Evolutionary conservation across 805 yeast species (phyloP).

Genomic region (Naumovozyma dairenensis): DNA sequence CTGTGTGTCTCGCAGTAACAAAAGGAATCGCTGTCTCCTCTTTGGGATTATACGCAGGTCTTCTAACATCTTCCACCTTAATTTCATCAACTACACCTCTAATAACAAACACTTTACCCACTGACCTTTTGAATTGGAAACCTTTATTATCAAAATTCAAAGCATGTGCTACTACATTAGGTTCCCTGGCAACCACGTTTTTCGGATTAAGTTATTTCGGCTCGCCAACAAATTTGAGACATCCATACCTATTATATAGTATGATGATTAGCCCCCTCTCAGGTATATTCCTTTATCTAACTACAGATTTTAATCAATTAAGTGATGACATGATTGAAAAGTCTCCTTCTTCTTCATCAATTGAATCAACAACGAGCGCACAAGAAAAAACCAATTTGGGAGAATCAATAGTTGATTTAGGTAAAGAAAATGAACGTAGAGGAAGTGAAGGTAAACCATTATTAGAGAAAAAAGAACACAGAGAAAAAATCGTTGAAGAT

Average conservation of each 20-base stretch:
- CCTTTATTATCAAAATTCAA: not conserved
- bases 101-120: slow-evolving; percentile 7
- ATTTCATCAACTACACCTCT: slow-evolving; percentile 3
- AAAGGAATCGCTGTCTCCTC: slow-evolving; percentile 59
- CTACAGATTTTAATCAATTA: slow-evolving; percentile 1
- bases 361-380: not conserved
- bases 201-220: slow-evolving; percentile 47
- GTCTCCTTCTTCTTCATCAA: not conserved
- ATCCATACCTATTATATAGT: slow-evolving; percentile 65
- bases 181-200: slow-evolving; percentile 39
- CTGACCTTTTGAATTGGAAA: slow-evolving; percentile 15
- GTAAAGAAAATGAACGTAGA: slow-evolving; percentile 3
- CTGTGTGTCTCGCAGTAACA: slow-evolving; percentile 44
- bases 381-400: slow-evolving; percentile 5
- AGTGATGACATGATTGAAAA: not conserved
- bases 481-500: slow-evolving; percentile 2
- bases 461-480: not conserved
- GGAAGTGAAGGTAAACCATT: not conserved
- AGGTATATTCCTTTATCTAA: slow-evolving; percentile 10
- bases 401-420: slow-evolving; percentile 24
- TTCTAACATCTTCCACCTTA: slow-evolving; percentile 28
- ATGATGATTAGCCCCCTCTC: slow-evolving; percentile 24
- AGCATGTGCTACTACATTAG: slow-evolving; percentile 26
- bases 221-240: slow-evolving; percentile 48
- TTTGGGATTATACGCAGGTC: slow-evolving; percentile 53